phyloP scores from a whole-genome alignment of 108 stramenopile species.

The Cyclotella atomus region DNA sequence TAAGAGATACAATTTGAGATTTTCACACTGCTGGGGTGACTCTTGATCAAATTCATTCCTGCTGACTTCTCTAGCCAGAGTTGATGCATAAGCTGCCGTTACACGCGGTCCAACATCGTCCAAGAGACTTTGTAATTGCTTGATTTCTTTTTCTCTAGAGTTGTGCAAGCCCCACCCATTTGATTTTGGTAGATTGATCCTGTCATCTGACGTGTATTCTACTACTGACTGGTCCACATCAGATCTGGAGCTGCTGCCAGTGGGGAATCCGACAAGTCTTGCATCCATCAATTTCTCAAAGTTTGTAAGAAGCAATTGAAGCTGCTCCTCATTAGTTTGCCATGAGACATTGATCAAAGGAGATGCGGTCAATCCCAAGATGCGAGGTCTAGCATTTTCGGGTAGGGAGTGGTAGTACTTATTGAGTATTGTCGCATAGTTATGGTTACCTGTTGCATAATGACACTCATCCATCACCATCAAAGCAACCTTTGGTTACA shows the following conservation, averaged over 20 bases:
- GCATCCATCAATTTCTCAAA: constrained; percentile 62
- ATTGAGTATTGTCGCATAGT: constrained; percentile 52
- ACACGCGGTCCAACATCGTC: constrained; percentile 57
- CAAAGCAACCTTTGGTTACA: constrained; percentile 36
- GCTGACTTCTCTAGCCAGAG: constrained; percentile 44
- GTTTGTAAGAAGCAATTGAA: constrained; percentile 43
- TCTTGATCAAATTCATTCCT: constrained; percentile 60
- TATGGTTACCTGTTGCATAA: constrained; percentile 54
- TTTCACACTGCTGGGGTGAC: constrained; percentile 40
- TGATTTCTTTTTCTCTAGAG: constrained; percentile 55
- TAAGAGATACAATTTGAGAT: constrained; percentile 33
- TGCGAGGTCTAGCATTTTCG: constrained; percentile 43
- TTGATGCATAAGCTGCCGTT: constrained; percentile 30
- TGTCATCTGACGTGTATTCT: background rate
- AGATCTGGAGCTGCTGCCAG: background rate
- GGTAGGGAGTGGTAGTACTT: constrained; percentile 60
- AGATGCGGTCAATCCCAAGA: constrained; percentile 71
- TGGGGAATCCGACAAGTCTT: constrained; percentile 30
- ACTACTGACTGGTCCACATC: constrained; percentile 19
- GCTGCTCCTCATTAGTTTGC: constrained; percentile 43
- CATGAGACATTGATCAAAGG: constrained; percentile 59
- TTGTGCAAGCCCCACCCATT: constrained; percentile 38
- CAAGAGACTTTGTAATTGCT: constrained; percentile 54
- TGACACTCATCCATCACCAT: constrained; percentile 75
- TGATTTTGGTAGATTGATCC: constrained; percentile 21